These are phyloP conservation scores for Fusarium vanettenii DNA, from an alignment of 2,329 filamentous ascomycete genomes.

Conservation along the genomic window DNA sequence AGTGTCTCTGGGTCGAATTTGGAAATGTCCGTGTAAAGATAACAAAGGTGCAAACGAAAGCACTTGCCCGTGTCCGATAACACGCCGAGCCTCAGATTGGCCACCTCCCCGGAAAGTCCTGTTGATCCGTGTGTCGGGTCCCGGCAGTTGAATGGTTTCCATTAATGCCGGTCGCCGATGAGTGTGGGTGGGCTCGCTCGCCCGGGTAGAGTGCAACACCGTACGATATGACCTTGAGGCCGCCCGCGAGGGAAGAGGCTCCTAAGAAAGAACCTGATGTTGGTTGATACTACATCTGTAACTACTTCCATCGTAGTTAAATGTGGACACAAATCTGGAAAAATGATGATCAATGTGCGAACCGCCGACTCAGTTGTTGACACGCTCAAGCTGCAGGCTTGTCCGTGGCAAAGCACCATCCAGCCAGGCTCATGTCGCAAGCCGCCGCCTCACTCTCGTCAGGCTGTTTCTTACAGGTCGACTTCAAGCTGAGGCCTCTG, in stretches of 20 bases:
- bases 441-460: slow-evolving; percentile 35
- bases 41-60: not conserved
- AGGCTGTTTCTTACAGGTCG: slow-evolving; percentile 1
- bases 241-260: not conserved
- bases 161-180: slow-evolving; percentile 6
- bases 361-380: slow-evolving; percentile 2
- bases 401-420: slow-evolving; percentile 23
- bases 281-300: not conserved
- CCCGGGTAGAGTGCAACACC: not conserved
- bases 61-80: not conserved
- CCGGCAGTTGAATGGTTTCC: slow-evolving; percentile 15
- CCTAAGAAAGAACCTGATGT: not conserved
- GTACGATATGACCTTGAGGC: not conserved
- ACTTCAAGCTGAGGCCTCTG: slow-evolving; percentile 1
- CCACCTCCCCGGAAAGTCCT: slow-evolving; percentile 5
- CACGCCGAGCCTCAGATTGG: not conserved
- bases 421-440: slow-evolving; percentile 15
- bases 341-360: not conserved
- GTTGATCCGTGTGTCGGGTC: slow-evolving; percentile 11
- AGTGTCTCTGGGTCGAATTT: not conserved
- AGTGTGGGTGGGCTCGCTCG: slow-evolving; percentile 9
- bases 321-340: not conserved
- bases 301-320: not conserved
- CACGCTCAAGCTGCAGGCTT: slow-evolving; percentile 4
- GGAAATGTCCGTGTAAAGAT: not conserved